Evolutionary conservation across 345 rosid species (phyloP).

Genomic region (Eucalyptus brandiana): DNA sequence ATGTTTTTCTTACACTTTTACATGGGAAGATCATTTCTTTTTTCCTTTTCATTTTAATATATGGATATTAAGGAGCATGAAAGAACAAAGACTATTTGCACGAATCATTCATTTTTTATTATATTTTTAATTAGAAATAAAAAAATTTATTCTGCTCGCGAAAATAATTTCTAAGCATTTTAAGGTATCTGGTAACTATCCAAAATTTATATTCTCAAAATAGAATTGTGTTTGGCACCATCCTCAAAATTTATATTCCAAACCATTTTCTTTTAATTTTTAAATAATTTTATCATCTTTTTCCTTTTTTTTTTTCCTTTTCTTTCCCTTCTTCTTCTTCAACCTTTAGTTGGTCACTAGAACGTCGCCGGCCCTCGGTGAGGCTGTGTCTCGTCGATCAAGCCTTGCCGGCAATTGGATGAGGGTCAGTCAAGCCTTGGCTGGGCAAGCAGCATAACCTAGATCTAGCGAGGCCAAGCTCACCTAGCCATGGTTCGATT

Average conservation of each 20-base stretch:
- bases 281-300: too few species aligned
- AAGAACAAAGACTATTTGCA: not conserved
- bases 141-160: accelerated
- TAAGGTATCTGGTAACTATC: accelerated
- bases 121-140: too few species aligned
- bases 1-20: not conserved
- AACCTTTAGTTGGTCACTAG: accelerated
- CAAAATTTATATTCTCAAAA: accelerated
- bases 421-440: accelerated
- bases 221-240: accelerated
- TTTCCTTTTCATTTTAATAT: not conserved
- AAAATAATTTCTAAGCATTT: too few species aligned
- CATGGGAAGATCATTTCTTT: not conserved
- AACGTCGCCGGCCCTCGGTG: accelerated
- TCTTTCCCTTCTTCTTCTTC: too few species aligned
- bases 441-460: accelerated
- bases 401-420: accelerated
- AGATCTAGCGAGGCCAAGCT: too few species aligned
- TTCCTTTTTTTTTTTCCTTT: accelerated
- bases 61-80: not conserved
- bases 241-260: too few species aligned
- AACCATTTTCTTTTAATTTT: too few species aligned
- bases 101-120: too few species aligned
- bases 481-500: accelerated
- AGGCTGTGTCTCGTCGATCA: accelerated